Evolutionary conservation across 2,329 filamentous ascomycete genomes (phyloP).

Genomic region (Alternaria solani): DNA sequence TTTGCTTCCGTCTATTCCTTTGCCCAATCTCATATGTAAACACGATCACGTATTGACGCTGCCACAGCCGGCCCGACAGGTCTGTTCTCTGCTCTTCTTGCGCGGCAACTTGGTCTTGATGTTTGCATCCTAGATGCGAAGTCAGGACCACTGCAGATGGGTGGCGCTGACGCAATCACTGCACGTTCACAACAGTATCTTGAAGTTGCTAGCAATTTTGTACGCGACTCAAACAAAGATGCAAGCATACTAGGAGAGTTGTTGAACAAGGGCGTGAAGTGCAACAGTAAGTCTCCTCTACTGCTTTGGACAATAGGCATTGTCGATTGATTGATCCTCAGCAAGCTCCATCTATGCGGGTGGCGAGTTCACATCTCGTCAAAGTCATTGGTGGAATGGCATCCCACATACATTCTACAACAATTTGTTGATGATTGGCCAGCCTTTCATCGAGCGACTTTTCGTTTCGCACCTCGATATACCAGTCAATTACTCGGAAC

Average conservation of each 20-base stretch:
- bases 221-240: conserved; percentile 21
- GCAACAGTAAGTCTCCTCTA: conserved; percentile 54
- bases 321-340: conserved; percentile 27
- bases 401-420: conserved; percentile 57
- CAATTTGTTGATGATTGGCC: conserved; percentile 62
- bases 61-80: conserved; percentile 57
- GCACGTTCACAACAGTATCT: conserved; percentile 60
- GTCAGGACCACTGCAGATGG: conserved; percentile 52
- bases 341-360: conserved; percentile 59
- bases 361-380: conserved; percentile 58
- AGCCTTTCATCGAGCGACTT: conserved; percentile 56
- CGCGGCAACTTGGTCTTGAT: conserved; percentile 53
- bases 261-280: conserved; percentile 56
- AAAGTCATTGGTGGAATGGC: conserved; percentile 59
- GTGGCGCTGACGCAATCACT: conserved; percentile 60
- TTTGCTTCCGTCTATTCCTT: not conserved
- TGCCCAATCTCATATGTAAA: too few relatives aligned
- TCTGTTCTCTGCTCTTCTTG: conserved; percentile 56
- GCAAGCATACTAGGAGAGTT: conserved; percentile 41
- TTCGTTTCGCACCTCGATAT: conserved; percentile 49
- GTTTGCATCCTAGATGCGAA: conserved; percentile 53
- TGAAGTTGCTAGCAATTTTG: conserved; percentile 55
- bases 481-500: conserved; percentile 51
- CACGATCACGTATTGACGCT: not conserved
- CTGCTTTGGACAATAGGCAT: not conserved